Conservation (phyloP, 306 rosid genomes). For the Erythrophleum fordii region DNA sequence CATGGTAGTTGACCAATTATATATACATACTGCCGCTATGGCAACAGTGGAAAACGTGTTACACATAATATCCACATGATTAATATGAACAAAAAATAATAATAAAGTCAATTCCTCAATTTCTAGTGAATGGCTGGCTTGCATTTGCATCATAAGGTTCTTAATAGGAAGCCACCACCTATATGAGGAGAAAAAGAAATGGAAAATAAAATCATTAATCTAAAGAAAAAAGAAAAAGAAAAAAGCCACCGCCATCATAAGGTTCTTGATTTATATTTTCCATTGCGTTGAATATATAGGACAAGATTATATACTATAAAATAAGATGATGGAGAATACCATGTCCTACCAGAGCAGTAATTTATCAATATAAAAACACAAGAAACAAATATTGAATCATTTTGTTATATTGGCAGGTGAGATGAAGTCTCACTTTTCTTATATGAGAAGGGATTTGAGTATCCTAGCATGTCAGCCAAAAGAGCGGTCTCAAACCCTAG, state of each 20-base stretch:
- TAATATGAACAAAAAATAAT: not conserved
- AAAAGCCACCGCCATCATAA: too few relatives aligned
- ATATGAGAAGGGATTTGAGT: constrained; percentile 42
- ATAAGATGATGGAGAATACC: not conserved
- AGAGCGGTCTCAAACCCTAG: constrained; percentile 48
- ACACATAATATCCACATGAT: not conserved
- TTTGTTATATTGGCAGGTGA: constrained; percentile 31
- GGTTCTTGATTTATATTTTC: not conserved
- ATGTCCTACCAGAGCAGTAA: constrained; percentile 38
- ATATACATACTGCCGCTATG: constrained; percentile 24
- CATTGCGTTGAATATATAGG: not conserved
- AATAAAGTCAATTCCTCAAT: constrained; percentile 2
- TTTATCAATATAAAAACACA: not conserved
- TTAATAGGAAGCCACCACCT: not conserved
- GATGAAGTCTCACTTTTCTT: constrained; percentile 30
- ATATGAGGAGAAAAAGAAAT: not conserved
- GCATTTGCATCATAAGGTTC: not conserved
- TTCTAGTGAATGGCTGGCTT: not conserved
- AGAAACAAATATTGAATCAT: constrained; percentile 19
- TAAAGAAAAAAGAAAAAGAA: not conserved
- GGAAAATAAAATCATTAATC: not conserved
- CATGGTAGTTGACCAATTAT: not conserved
- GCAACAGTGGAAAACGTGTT: constrained; percentile 41
- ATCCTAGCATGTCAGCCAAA: constrained; percentile 6
- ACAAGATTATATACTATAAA: not conserved